phyloP scores from a whole-genome alignment of 2,329 filamentous ascomycete species.

The Mollisiaceae sp. region DNA sequence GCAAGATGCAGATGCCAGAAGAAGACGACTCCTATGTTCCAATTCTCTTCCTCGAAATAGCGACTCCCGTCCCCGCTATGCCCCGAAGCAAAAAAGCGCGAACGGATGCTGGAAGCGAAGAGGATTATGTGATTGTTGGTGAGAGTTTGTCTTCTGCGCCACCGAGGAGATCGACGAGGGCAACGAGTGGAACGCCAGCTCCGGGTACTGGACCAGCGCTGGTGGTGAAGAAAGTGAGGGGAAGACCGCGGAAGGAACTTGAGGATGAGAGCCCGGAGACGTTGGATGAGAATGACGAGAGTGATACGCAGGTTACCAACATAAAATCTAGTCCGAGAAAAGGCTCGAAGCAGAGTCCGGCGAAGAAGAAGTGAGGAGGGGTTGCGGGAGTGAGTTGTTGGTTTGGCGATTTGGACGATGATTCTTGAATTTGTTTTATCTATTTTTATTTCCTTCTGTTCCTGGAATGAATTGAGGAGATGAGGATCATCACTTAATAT shows the following conservation, averaged over 20 bases:
- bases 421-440: conserved; percentile 8
- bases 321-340: neutral
- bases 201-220: neutral
- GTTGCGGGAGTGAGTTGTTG: neutral
- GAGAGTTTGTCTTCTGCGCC: conserved; percentile 5
- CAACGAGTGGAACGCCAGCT: conserved; percentile 11
- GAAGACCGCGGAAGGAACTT: conserved; percentile 10
- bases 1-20: conserved; percentile 13
- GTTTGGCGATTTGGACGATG: neutral
- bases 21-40: conserved; percentile 9
- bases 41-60: neutral
- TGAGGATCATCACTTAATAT: neutral
- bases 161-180: conserved; percentile 13
- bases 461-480: neutral
- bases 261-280: conserved; percentile 8
- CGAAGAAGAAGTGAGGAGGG: conserved; percentile 7
- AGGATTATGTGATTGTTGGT: conserved; percentile 7
- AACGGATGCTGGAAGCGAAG: conserved; percentile 1
- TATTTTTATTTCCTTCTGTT: conserved; percentile 6
- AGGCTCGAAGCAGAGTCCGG: neutral
- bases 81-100: conserved; percentile 1
- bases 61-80: neutral
- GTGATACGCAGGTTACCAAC: neutral
- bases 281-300: conserved; percentile 11
- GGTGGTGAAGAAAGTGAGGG: conserved; percentile 2